phyloP scores from a whole-genome alignment of 345 rosid species.

The Dipteronia sinensis region DNA sequence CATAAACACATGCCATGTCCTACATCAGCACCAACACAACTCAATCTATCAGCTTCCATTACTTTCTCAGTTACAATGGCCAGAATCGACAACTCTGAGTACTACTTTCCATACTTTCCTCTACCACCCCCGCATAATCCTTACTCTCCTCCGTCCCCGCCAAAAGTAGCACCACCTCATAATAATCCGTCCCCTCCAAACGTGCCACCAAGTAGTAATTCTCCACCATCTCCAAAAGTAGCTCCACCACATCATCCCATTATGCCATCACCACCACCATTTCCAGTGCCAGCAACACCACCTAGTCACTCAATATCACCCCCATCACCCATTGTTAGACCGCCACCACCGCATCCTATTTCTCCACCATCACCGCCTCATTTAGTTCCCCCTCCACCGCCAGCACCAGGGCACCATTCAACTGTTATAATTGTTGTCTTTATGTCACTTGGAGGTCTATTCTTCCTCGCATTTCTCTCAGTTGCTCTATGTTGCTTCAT shows the following conservation, averaged over 20 bases:
- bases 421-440: conserved; percentile 53
- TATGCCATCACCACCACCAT: conserved; percentile 33
- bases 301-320: conserved; percentile 34
- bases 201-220: conserved; percentile 9
- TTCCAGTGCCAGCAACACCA: conserved; percentile 29
- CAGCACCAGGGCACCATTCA: conserved; percentile 54
- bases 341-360: conserved; percentile 42
- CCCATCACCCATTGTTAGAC: conserved; percentile 12
- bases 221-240: conserved; percentile 20
- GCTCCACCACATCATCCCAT: conserved; percentile 28
- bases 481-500: conserved; percentile 59
- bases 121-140: conserved; percentile 33
- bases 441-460: conserved; percentile 62
- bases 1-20: background rate
- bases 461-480: conserved; percentile 62
- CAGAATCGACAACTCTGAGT: conserved; percentile 12
- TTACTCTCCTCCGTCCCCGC: conserved; percentile 19
- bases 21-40: background rate
- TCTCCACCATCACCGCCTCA: conserved; percentile 51
- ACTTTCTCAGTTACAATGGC: conserved; percentile 26
- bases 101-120: conserved; percentile 39
- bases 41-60: conserved; percentile 9
- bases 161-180: conserved; percentile 10
- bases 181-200: conserved; percentile 27
- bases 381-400: conserved; percentile 44